Base-by-base conservation (phyloP, 495 filamentous ascomycete species). In the Cudoniella acicularis region DNA sequence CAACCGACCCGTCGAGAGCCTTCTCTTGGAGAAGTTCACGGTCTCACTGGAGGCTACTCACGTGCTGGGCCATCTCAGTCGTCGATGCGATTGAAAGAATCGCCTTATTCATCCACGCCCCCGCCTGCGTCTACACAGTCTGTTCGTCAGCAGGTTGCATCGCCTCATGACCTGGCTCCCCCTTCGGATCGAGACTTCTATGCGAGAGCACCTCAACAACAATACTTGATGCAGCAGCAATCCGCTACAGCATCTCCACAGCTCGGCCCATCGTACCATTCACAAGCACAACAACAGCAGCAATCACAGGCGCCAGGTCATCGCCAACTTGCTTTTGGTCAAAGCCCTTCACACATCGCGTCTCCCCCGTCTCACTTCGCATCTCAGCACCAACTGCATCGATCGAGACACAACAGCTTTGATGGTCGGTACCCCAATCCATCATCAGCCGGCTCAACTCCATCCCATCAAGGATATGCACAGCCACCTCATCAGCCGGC, bases 401-500 rank as follows among this genome's bases (percentile, higher is more conserved):
- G 56, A 16, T 62, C 65, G 20, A 13, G 63, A 46, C 59, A 58
- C 25, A 60, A 60, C 48, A 68, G 63, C 40, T 63, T 68, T 52
- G 65, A 68, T 52, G 65, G 65, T 20, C 27, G 65, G 23, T 60
- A 59, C 56, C 59, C 61, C 16, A 57, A 50, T 36, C 47, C 53
- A 18, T 25, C 59, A 22, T 46, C 23, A 47, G 54, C 53, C 54
- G 63, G 55, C 54, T 36, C 24, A 36, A 49, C 49, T 26, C 54
- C 64, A 42, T 22, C 11, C 17, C 68, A 60, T 49, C 63, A 60
- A 50, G 57, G 52, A 46, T 64, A 54, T 61, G 30, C 18, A 22
- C 61, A 54, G 64, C 71, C 67, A 73, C 60, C 70, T 69, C 62
- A 81, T 62, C 43, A 70, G 21, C 50, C 36, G 3, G 18, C 59